Evolutionary conservation across 768 basidiomycete genomes (phyloP).

Genomic region (Termitomyces sp.): DNA sequence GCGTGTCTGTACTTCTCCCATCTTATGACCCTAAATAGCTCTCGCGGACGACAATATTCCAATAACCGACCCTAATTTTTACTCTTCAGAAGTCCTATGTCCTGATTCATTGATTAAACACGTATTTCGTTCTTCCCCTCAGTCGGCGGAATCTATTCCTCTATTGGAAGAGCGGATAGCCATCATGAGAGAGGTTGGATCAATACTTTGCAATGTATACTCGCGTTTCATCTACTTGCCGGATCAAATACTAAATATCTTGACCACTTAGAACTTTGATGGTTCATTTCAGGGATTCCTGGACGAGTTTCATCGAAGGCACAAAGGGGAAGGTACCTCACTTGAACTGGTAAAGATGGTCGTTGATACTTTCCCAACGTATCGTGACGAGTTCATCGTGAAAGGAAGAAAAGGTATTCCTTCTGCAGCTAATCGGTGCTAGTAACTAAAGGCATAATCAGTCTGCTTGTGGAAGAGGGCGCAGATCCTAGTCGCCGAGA

Average conservation of each 20-base stretch:
- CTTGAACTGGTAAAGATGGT: conserved; percentile 71
- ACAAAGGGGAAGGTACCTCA: conserved; percentile 55
- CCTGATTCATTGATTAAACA: conserved; percentile 64
- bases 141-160: conserved; percentile 61
- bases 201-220: conserved; percentile 61
- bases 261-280: conserved; percentile 44
- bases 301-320: conserved; percentile 47
- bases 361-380: conserved; percentile 64
- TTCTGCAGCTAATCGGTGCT: background rate
- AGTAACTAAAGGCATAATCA: conserved; percentile 19
- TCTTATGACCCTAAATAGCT: conserved; percentile 36
- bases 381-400: conserved; percentile 61
- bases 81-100: conserved; percentile 62
- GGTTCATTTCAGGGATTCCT: conserved; percentile 70
- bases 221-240: background rate
- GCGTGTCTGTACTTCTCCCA: background rate
- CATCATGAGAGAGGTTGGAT: conserved; percentile 75
- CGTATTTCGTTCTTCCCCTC: conserved; percentile 58
- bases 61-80: conserved; percentile 75
- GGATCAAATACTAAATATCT: background rate
- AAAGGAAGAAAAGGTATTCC: conserved; percentile 53
- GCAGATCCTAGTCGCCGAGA: conserved; percentile 87
- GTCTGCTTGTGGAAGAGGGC: conserved; percentile 88
- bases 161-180: conserved; percentile 64
- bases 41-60: conserved; percentile 68